phyloP scores from a whole-genome alignment of 2,329 filamentous ascomycete species.

The Alternaria arborescens region DNA sequence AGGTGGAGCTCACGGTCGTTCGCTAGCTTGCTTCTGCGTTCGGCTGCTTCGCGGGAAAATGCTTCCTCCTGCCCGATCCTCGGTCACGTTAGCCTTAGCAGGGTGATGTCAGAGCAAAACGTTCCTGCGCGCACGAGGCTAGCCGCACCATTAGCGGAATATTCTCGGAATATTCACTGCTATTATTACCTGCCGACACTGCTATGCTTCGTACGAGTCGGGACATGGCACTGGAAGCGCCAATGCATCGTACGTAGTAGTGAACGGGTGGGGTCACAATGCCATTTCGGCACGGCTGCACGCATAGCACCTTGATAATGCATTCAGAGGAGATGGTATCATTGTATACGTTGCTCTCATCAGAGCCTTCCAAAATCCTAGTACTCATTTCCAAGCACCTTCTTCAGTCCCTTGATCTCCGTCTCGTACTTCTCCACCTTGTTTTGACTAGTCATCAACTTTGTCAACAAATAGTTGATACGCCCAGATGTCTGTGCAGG shows the following conservation, averaged over 20 bases:
- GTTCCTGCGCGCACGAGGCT: conserved; percentile 4
- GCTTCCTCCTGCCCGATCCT: conserved; percentile 22
- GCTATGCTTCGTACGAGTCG: not conserved
- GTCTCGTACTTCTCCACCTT: conserved; percentile 78
- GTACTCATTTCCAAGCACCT: conserved; percentile 67
- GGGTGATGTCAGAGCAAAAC: conserved; percentile 16
- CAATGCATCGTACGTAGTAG: not conserved
- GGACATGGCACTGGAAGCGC: not conserved
- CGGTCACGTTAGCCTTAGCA: conserved; percentile 11
- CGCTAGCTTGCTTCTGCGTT: conserved; percentile 16
- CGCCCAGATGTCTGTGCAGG: conserved; percentile 73
- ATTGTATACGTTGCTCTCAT: not conserved
- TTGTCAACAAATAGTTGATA: conserved; percentile 75
- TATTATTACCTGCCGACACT: not conserved
- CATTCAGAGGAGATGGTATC: conserved; percentile 15
- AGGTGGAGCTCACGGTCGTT: conserved; percentile 20
- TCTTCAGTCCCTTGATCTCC: conserved; percentile 76
- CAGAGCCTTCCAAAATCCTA: conserved; percentile 11
- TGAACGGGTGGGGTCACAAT: conserved; percentile 1
- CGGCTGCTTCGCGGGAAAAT: conserved; percentile 19
- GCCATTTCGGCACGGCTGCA: not conserved
- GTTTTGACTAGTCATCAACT: conserved; percentile 75
- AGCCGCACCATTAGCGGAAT: not conserved
- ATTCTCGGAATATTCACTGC: not conserved
- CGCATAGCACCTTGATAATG: not conserved